phyloP scores from a whole-genome alignment of 768 basidiomycete genomes.

The Clitopilus passeckerianus region DNA sequence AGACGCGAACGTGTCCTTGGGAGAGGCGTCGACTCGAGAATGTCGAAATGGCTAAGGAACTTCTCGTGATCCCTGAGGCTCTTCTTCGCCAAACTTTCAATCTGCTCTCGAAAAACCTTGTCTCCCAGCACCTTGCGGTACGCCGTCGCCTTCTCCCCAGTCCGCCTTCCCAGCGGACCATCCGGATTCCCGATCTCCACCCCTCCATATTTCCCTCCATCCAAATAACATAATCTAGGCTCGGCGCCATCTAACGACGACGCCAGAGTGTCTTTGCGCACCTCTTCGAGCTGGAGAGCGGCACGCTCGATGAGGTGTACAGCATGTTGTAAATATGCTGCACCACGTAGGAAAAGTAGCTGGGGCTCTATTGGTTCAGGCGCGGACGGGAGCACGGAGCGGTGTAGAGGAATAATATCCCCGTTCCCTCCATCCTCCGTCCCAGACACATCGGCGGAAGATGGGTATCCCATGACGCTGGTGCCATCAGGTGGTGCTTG shows the following conservation, averaged over 20 bases:
- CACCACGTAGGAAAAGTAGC: slow-evolving; percentile 76
- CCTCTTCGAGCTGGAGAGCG: slow-evolving; percentile 65
- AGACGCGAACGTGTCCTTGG: slow-evolving; percentile 16
- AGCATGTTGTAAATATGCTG: slow-evolving; percentile 79
- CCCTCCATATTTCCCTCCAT: slow-evolving; percentile 76
- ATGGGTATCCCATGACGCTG: slow-evolving; percentile 26
- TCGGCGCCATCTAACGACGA: slow-evolving; percentile 56
- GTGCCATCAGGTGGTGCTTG: slow-evolving; percentile 70
- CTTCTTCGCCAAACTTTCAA: slow-evolving; percentile 60
- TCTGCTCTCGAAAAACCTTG: slow-evolving; percentile 51
- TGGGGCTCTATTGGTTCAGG: slow-evolving; percentile 88
- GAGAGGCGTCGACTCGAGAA: slow-evolving; percentile 16
- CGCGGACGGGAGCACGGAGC: slow-evolving; percentile 69
- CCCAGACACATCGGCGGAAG: slow-evolving; percentile 24
- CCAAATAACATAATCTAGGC: slow-evolving; percentile 70
- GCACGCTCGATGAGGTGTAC: slow-evolving; percentile 69
- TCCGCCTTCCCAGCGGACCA: slow-evolving; percentile 61
- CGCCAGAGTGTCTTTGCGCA: slow-evolving; percentile 47
- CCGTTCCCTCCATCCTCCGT: slow-evolving; percentile 44
- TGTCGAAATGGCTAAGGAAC: slow-evolving; percentile 79
- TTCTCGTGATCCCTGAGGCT: slow-evolving; percentile 81
- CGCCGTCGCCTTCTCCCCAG: slow-evolving; percentile 55
- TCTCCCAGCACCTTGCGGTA: slow-evolving; percentile 60
- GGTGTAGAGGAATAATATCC: slow-evolving; percentile 54
- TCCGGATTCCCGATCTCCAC: slow-evolving; percentile 80